These are phyloP conservation scores for Discostella stelligeroides DNA, from an alignment of 108 stramenopile species.

Conservation along the genomic window DNA sequence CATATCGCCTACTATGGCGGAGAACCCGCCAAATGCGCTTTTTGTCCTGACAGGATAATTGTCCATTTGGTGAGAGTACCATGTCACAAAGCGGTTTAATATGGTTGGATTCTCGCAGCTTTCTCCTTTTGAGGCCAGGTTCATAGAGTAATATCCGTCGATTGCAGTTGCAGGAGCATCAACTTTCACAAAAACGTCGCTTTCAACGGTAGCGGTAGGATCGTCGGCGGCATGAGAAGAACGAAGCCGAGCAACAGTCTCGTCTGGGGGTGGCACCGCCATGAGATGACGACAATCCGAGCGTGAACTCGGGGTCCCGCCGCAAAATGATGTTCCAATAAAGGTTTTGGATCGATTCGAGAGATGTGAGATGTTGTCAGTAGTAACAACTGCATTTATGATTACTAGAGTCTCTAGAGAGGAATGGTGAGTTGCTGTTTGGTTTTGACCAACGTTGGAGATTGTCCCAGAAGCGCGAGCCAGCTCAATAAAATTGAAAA, in stretches of 20 bases:
- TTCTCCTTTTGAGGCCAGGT: background rate
- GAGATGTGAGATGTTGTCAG: too few species aligned
- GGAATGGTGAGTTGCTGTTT: too few species aligned
- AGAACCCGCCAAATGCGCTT: background rate
- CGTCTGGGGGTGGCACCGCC: background rate
- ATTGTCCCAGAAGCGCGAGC: too few species aligned
- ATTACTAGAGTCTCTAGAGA: too few species aligned
- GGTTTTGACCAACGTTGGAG: too few species aligned
- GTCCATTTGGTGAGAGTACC: conserved; percentile 4
- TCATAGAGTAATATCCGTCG: background rate
- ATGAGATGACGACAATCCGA: background rate
- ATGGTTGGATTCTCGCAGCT: background rate
- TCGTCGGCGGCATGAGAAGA: background rate
- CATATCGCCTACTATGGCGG: background rate
- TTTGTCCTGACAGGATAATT: background rate
- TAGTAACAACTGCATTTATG: too few species aligned
- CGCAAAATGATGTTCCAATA: too few species aligned
- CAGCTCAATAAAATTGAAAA: too few species aligned
- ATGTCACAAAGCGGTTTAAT: background rate
- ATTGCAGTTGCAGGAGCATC: conserved; percentile 2
- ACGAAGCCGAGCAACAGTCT: background rate
- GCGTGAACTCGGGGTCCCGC: too few species aligned
- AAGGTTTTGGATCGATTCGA: too few species aligned
- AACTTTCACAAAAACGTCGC: background rate
- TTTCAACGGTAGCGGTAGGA: background rate